phyloP scores from a whole-genome alignment of 306 rosid genomes.

The Prunus kanzakura region DNA sequence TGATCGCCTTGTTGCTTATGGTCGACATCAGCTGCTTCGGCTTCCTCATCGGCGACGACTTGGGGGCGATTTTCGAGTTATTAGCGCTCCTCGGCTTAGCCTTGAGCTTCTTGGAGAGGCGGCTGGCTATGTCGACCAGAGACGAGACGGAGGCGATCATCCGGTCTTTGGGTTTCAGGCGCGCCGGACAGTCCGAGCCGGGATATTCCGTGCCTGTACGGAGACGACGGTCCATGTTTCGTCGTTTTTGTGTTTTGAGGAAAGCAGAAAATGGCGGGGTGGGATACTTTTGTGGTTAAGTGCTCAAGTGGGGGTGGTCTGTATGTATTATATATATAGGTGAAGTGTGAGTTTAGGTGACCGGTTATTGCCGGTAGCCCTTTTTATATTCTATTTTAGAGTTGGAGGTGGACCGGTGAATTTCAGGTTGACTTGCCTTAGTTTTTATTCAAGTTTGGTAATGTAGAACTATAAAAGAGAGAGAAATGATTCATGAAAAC shows the following conservation, averaged over 20 bases:
- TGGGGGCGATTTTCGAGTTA: neutral
- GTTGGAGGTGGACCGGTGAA: neutral
- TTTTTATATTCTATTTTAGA: neutral
- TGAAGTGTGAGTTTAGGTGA: conserved; percentile 1
- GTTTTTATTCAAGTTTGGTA: neutral
- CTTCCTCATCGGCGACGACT: conserved; percentile 9
- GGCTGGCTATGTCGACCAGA: conserved; percentile 36
- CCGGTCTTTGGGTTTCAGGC: conserved; percentile 5
- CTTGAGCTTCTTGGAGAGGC: conserved; percentile 36
- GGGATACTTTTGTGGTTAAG: neutral
- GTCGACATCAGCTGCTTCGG: conserved; percentile 68
- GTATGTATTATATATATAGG: conserved; percentile 7
- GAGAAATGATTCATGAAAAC: neutral
- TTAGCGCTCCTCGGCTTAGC: conserved; percentile 2
- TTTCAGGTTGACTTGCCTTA: conserved; percentile 8
- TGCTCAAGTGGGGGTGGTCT: neutral
- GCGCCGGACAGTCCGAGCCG: conserved; percentile 23
- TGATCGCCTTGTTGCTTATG: conserved; percentile 60
- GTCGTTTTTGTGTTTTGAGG: neutral
- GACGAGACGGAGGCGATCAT: conserved; percentile 40
- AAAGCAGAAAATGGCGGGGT: neutral
- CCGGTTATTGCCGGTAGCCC: conserved; percentile 31
- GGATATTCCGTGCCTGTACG: conserved; percentile 12
- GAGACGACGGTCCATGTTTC: conserved; percentile 11
- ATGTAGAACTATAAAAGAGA: neutral